Percentiles rank a stretch among this genome's conserved stretches.
Conservation (phyloP, 331 rosid species). For the Prunus yedoensis region DNA sequence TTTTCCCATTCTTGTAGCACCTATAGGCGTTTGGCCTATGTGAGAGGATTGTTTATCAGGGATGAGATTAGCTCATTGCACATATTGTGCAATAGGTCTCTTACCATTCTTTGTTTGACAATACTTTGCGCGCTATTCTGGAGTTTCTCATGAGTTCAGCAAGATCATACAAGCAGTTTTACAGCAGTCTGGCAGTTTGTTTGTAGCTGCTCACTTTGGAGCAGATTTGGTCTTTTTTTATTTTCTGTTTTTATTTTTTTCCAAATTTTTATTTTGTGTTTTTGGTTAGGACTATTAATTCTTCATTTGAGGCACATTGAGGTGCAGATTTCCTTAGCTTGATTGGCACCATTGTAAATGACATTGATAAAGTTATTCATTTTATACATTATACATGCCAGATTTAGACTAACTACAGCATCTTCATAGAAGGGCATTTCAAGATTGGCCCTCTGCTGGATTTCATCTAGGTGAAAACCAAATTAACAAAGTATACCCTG, state of each 20-base stretch:
- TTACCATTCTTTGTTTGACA: neutral
- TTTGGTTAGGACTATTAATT: neutral
- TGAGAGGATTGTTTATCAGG: no score
- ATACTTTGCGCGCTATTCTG: neutral
- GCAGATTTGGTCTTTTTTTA: no score
- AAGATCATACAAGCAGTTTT: neutral
- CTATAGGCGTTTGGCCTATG: neutral
- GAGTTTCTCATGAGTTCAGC: neutral
- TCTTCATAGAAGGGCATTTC: no score
- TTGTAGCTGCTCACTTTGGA: neutral
- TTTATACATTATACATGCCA: neutral
- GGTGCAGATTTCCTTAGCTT: neutral
- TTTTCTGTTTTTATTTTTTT: no score
- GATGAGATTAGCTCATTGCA: neutral
- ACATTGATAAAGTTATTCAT: neutral
- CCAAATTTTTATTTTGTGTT: neutral
- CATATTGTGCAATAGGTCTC: neutral
- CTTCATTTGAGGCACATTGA: neutral
- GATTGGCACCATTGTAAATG: conserved; percentile 2
- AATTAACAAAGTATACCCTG: no score
- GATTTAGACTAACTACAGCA: no score
- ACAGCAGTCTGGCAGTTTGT: neutral
- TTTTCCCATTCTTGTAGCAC: neutral
- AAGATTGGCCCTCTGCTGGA: neutral
- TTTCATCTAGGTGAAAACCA: neutral